These are phyloP conservation scores for Mycosphaerella sp. DNA, from an alignment of 2,329 filamentous ascomycete genomes.

Conservation along the genomic window DNA sequence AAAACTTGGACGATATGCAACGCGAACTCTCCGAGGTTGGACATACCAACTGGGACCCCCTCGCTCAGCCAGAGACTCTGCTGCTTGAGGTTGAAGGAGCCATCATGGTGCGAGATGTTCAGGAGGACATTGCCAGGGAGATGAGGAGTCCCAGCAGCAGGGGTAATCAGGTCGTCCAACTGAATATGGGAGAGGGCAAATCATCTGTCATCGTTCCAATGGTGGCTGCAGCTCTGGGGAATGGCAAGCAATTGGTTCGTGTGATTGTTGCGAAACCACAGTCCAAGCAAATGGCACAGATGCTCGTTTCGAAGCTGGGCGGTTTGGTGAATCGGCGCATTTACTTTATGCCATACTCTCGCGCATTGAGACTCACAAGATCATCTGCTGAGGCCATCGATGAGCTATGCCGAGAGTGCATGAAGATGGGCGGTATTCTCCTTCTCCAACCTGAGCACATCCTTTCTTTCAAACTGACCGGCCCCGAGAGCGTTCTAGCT, in stretches of 20 bases:
- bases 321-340: conserved; percentile 50
- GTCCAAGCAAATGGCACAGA: conserved; percentile 51
- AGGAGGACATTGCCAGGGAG: conserved; percentile 55
- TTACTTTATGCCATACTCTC: conserved; percentile 53
- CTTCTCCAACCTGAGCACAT: conserved; percentile 57
- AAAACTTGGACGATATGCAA: conserved; percentile 20
- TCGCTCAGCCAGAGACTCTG: conserved; percentile 54
- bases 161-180: conserved; percentile 52
- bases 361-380: conserved; percentile 39
- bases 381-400: conserved; percentile 32
- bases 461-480: conserved; percentile 58
- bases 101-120: conserved; percentile 54
- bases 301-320: conserved; percentile 50
- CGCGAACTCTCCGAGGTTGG: conserved; percentile 47
- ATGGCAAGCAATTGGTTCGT: conserved; percentile 43
- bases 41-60: conserved; percentile 52
- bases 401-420: conserved; percentile 40
- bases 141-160: conserved; percentile 47
- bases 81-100: conserved; percentile 61
- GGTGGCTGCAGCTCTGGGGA: conserved; percentile 43
- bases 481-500: conserved; percentile 51
- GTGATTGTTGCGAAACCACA: conserved; percentile 53
- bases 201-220: conserved; percentile 63
- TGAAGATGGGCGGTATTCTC: conserved; percentile 47
- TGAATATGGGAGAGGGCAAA: conserved; percentile 68